Base-by-base conservation (phyloP, 1,139 yeast species). In the Trichomonascaceae sp. region DNA sequence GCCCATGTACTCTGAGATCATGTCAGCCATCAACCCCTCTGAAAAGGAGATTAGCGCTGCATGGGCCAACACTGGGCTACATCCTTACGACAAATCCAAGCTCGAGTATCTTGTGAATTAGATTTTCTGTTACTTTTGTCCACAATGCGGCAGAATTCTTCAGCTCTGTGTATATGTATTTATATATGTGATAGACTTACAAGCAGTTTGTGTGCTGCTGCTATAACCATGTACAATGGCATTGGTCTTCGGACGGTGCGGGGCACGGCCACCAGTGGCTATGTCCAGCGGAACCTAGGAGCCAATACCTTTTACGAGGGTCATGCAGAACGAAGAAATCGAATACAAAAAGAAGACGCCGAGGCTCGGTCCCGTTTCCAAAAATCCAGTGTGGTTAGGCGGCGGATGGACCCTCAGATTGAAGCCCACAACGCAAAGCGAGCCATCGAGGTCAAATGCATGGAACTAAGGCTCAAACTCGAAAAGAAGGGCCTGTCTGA, bases 211-310 rank as follows among this genome's bases (percentile, higher is more conserved):
- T n/a, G n/a, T n/a, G n/a, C n/a, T n/a, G n/a, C n/a, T n/a, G n/a
- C 33, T 11, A 31, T 14, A 22, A 74, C 74, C 82, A 70, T 79
- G 16, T 73, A 73, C 50, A 75, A 74, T 51, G 78, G 81, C 14
- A 66, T 78, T 32, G 84, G 84, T 0, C 60, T 76, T 17, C 64
- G 64, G 31, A 69, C 76, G 0, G 72, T 79, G 0, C 59, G 82
- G 36, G 89, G 89, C 0, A 62, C 79, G 0, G 82, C 82, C 0
- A 78, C 89, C 1, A 76, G 78, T 27, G 89, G 92, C 0, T 66
- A 68, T 47, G 64, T 78, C 3, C 78, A 75, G 48, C 60, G 65
- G 37, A 77, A 67, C 42, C 59, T 71, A 0, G 45, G 59, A 11
- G 30, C 50, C 41, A 32, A 54, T 44, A 37, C 50, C 33, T 39